phyloP scores from a whole-genome alignment of 768 basidiomycete species.

The Galerina sulciceps region DNA sequence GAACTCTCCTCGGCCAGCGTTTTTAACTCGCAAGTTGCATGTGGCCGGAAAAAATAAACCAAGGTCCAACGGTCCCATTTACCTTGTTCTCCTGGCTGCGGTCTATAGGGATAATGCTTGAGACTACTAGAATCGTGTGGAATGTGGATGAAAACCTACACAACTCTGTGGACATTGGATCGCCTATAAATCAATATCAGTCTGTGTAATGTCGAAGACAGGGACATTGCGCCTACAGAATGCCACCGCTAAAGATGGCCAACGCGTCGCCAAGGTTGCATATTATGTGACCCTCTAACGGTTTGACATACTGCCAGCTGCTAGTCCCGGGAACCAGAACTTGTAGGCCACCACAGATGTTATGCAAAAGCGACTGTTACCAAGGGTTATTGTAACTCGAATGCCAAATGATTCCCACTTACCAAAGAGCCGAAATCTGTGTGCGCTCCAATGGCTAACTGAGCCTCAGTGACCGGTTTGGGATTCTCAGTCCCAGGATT shows the following conservation, averaged over 20 bases:
- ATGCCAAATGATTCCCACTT: background rate
- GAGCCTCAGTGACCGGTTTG: background rate
- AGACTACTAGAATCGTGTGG: background rate
- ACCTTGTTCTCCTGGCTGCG: background rate
- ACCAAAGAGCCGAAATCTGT: slow-evolving; percentile 5
- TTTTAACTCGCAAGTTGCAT: slow-evolving; percentile 2
- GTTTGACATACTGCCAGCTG: slow-evolving; percentile 1
- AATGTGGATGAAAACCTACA: background rate
- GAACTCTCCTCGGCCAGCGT: background rate
- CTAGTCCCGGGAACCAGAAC: background rate
- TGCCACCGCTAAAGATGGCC: background rate
- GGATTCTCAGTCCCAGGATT: background rate
- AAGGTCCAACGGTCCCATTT: slow-evolving; percentile 3
- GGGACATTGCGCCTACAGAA: background rate
- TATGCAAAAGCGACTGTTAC: background rate
- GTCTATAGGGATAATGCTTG: background rate
- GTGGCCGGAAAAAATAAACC: background rate
- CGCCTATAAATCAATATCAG: background rate
- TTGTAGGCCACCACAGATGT: slow-evolving; percentile 1
- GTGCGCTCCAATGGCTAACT: slow-evolving; percentile 3
- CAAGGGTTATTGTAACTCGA: background rate
- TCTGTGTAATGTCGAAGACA: background rate
- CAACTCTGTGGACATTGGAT: background rate
- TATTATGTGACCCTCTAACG: slow-evolving; percentile 2
- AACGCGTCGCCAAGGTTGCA: background rate